Conservation (phyloP, 2,329 filamentous ascomycete genomes). For the Fusarium nygamai region DNA sequence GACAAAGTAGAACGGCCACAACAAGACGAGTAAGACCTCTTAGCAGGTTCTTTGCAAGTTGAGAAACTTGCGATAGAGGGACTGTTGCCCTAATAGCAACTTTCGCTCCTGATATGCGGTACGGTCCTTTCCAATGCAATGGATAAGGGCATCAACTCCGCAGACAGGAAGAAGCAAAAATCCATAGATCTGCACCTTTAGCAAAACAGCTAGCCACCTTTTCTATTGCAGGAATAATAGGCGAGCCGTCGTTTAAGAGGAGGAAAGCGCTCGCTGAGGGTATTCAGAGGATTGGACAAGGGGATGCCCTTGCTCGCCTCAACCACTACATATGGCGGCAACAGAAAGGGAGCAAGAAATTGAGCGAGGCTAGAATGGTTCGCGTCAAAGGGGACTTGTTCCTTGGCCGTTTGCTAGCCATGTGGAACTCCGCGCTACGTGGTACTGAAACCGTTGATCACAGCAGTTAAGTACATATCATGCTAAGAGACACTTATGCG, state of each 20-base stretch:
- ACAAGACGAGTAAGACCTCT: slow-evolving; percentile 2
- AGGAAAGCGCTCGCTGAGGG: slow-evolving; percentile 19
- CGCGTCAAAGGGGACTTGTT: neutral
- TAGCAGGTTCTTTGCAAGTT: neutral
- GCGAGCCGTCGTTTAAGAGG: slow-evolving; percentile 32
- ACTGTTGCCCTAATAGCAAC: neutral
- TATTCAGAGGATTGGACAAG: slow-evolving; percentile 23
- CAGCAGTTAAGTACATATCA: neutral
- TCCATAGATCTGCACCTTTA: slow-evolving; percentile 35
- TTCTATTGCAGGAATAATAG: slow-evolving; percentile 21
- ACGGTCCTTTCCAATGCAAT: neutral
- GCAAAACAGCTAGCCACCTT: slow-evolving; percentile 26
- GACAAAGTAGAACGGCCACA: neutral
- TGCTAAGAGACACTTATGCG: slow-evolving; percentile 13
- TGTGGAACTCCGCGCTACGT: slow-evolving; percentile 29
- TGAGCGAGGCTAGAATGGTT: neutral
- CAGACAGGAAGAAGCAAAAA: slow-evolving; percentile 4
- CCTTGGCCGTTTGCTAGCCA: neutral
- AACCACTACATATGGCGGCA: slow-evolving; percentile 7
- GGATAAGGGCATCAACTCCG: neutral
- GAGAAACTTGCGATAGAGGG: neutral
- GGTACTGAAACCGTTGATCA: slow-evolving; percentile 19
- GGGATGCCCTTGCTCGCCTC: slow-evolving; percentile 17
- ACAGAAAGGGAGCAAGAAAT: neutral
- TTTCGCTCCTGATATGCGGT: neutral